Conservation (phyloP, 495 filamentous ascomycete species). For the Neurospora sp. region DNA sequence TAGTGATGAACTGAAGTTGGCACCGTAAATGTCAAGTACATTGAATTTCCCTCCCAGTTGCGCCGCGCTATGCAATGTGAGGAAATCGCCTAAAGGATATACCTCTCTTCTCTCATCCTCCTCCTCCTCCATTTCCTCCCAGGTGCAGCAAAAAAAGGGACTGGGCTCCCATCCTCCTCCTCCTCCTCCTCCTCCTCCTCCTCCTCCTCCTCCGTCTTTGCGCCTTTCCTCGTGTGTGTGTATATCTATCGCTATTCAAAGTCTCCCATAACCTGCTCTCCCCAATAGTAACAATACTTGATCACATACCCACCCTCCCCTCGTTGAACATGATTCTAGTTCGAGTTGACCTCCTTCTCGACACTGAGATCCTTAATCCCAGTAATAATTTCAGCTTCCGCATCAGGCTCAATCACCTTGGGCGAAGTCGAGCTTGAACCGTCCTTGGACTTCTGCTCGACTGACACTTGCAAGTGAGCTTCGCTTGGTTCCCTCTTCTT, state of each 20-base stretch:
- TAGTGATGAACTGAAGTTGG: neutral
- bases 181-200: neutral
- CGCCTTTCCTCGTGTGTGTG: neutral
- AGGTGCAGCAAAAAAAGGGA: neutral
- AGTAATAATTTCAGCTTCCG: constrained; percentile 39
- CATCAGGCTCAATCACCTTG: constrained; percentile 22
- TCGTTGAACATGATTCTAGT: neutral
- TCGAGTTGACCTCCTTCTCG: constrained; percentile 19
- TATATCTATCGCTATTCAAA: neutral
- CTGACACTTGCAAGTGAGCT: neutral
- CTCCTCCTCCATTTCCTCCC: neutral
- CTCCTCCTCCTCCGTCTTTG: neutral
- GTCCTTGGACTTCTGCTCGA: neutral
- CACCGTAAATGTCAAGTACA: neutral
- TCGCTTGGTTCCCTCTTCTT: neutral
- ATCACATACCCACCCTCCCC: neutral
- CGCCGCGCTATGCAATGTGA: constrained; percentile 24
- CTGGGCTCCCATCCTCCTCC: neutral
- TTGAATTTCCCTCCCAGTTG: constrained; percentile 1
- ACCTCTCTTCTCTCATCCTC: neutral
- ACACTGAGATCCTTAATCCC: constrained; percentile 35
- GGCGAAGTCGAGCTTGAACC: constrained; percentile 4
- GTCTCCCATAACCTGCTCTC: neutral
- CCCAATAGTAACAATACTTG: neutral
- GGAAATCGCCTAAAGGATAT: neutral